These are phyloP conservation scores for Eremothecium cymbalariae DNA, from an alignment of 1,139 yeast species.

Conservation along the genomic window DNA sequence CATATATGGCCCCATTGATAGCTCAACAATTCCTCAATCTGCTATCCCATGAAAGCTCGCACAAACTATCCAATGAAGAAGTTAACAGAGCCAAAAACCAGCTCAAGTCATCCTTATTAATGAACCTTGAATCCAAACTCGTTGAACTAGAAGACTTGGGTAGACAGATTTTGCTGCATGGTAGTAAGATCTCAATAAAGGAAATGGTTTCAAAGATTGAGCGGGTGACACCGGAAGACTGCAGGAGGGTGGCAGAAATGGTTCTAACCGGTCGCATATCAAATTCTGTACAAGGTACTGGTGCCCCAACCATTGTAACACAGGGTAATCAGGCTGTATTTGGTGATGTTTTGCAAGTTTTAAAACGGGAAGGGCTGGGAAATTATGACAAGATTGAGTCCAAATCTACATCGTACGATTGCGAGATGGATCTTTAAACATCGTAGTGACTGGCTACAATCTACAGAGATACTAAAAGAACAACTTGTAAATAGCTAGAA, in stretches of 20 bases:
- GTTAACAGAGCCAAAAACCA: constrained; percentile 89
- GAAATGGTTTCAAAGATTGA: constrained; percentile 82
- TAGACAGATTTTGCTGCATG: constrained; percentile 83
- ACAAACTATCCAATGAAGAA: constrained; percentile 57
- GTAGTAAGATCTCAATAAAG: constrained; percentile 62
- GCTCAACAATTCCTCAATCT: constrained; percentile 65
- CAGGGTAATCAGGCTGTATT: constrained; percentile 81
- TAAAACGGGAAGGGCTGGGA: constrained; percentile 71
- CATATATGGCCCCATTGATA: constrained; percentile 71
- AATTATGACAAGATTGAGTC: too few relatives aligned
- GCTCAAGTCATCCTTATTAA: constrained; percentile 75
- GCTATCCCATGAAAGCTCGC: constrained; percentile 43
- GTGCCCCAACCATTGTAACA: constrained; percentile 73
- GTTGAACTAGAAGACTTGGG: constrained; percentile 93
- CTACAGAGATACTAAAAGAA: neutral
- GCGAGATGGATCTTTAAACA: constrained; percentile 5
- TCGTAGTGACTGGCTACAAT: neutral
- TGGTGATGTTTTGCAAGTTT: constrained; percentile 69
- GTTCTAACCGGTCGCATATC: constrained; percentile 61
- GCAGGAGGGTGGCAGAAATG: constrained; percentile 65
- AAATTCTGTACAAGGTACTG: constrained; percentile 45
- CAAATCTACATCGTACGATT: too few relatives aligned
- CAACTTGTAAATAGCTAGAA: too few relatives aligned
- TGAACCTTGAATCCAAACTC: constrained; percentile 88
- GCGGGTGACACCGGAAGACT: constrained; percentile 53